These are phyloP conservation scores for Lactarius trivialis DNA, from an alignment of 768 basidiomycete species.

Conservation along the genomic window DNA sequence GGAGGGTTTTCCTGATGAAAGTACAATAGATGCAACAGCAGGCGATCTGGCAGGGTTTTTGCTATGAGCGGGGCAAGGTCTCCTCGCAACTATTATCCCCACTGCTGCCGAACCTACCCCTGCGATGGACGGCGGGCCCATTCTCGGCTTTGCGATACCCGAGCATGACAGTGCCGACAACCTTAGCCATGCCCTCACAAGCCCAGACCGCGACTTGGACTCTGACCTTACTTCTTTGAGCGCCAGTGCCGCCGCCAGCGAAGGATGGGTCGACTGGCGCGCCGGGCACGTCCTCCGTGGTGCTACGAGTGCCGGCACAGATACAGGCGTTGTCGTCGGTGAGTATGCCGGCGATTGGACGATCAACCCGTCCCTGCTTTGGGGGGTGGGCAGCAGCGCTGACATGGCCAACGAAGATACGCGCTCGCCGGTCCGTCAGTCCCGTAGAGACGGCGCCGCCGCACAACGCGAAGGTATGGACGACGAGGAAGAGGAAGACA, in stretches of 20 bases:
- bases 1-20: no score
- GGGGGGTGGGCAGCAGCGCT: not conserved
- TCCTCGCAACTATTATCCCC: slow-evolving; percentile 6
- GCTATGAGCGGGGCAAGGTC: slow-evolving; percentile 11
- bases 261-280: slow-evolving; percentile 5
- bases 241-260: not conserved
- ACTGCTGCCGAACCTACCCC: no score
- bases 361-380: slow-evolving; percentile 19
- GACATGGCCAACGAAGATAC: no score
- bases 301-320: not conserved
- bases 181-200: not conserved
- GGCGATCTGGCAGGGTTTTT: slow-evolving; percentile 5
- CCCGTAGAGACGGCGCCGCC: no score
- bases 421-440: no score
- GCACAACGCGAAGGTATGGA: no score
- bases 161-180: not conserved
- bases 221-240: not conserved
- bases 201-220: not conserved
- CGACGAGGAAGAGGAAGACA: no score
- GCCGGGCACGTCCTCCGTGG: not conserved
- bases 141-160: slow-evolving; percentile 8
- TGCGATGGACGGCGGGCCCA: no score
- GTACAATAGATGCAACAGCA: not conserved
- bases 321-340: no score
- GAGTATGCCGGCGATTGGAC: slow-evolving; percentile 17